Base-by-base conservation (phyloP, 116 monocot species). In the Phalaenopsis hybrid region DNA sequence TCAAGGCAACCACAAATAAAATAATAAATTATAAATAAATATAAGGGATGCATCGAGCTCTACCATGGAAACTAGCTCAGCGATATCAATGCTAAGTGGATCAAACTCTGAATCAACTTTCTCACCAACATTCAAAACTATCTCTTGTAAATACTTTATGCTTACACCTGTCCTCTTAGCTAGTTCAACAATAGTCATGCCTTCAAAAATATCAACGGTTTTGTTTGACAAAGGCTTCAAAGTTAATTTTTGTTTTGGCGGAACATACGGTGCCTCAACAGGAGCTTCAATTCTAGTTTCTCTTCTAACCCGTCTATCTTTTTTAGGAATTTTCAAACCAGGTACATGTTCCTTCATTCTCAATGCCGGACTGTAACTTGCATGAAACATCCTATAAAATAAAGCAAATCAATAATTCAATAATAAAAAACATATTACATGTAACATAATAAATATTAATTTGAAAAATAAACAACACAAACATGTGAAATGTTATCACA, bases 11-110 rank as follows among this genome's bases (percentile, higher is more conserved):
- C 37, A 37, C 37, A 37, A 34, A 34, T 16, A 16, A 55, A 55
- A 55, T 15, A 55, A 55, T 72, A 72, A 72, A 9, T 5, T 15
- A 41, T 15, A 72, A 72, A 72, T 6, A 63, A 63, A 63, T 63
- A 7, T 63, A 46, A 6, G 15, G 70, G 23, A 77, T 23, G 78
- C 49, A 34, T 49, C 23, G 46, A 50, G 59, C 59, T 61, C 63
- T 94, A 98, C 97, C 95, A 93, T 99, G 61, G 93, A 88, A 81
- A 95, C 86, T 74, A 99, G 79, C 89, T 99, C 99, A 45, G 99
- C 99, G 81, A 95, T 76, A 55, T 95, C 95, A 46, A 93, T 87
- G 81, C 87, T 87, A 45, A 99, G 79, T 45, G 99, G 90, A 57
- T 95, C 89, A 85, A 99, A 99, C 86, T 99, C 95, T 45, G 95